A percentile compares a stretch with the other conserved stretches of the same genome.
These are phyloP conservation scores for Anthracocystis setariae DNA, from an alignment of 1,284 basidiomycete species.

Conservation along the genomic window DNA sequence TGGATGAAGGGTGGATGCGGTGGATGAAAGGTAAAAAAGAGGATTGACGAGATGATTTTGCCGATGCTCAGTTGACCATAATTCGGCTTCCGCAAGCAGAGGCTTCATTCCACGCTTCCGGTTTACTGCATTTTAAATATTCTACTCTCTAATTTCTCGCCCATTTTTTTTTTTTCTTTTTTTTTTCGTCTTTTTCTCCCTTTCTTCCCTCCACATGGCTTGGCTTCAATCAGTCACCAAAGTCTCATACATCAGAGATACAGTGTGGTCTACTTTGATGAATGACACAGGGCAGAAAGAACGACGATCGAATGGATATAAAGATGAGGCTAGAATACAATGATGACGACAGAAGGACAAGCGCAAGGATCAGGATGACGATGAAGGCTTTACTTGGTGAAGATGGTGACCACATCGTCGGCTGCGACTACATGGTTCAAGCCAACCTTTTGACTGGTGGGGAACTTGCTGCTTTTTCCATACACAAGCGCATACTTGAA, in stretches of 20 bases:
- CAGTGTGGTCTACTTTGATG: too few species aligned
- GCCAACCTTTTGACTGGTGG: slow-evolving; percentile 71
- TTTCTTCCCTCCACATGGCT: slow-evolving; percentile 10
- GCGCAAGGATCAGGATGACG: not conserved
- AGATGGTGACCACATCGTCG: slow-evolving; percentile 84
- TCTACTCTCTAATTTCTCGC: not conserved
- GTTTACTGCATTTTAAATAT: not conserved
- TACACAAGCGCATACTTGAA: slow-evolving; percentile 69
- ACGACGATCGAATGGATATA: slow-evolving; percentile 16
- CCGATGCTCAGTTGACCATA: not conserved
- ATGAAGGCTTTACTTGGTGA: slow-evolving; percentile 42
- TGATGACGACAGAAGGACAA: slow-evolving; percentile 6
- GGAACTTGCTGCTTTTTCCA: slow-evolving; percentile 63
- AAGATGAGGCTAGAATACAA: slow-evolving; percentile 29
- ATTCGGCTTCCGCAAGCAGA: slow-evolving; percentile 1
- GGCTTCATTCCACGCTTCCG: too few species aligned
- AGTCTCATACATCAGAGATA: not conserved
- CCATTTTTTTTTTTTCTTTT: slow-evolving; percentile 9
- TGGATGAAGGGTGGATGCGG: not conserved
- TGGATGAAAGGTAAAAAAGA: not conserved
- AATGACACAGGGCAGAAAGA: not conserved
- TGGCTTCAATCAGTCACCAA: not conserved
- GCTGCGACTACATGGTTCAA: slow-evolving; percentile 86
- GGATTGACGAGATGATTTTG: not conserved
- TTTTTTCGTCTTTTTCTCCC: slow-evolving; percentile 3